Evolutionary conservation across 169 alveolate genomes (phyloP).

Genomic region (Plasmodium gallinaceum): DNA sequence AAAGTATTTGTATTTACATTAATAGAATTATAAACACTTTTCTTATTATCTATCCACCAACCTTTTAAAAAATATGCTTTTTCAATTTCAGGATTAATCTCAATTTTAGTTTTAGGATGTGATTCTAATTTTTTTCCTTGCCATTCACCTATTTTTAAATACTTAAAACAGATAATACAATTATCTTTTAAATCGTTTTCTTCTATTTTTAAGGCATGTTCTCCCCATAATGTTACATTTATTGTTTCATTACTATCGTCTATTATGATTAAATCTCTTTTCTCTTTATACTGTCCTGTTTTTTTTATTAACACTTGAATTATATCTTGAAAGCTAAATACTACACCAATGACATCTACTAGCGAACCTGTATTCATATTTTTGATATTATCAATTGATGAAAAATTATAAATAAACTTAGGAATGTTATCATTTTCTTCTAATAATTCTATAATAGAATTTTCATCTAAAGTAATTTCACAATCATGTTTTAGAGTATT

Average conservation of each 20-base stretch:
- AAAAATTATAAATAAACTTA: slow-evolving; percentile 78
- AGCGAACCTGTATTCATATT: slow-evolving; percentile 76
- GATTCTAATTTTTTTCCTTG: slow-evolving; percentile 85
- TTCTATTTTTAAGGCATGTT: slow-evolving; percentile 51
- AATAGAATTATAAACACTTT: slow-evolving; percentile 14
- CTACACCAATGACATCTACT: slow-evolving; percentile 84
- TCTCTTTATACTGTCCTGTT: slow-evolving; percentile 80
- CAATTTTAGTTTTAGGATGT: slow-evolving; percentile 79
- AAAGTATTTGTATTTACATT: neutral
- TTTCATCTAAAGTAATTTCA: slow-evolving; percentile 83
- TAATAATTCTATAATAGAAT: slow-evolving; percentile 79
- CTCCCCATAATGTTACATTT: slow-evolving; percentile 84
- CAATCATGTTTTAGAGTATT: slow-evolving; percentile 82
- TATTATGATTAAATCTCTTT: slow-evolving; percentile 79
- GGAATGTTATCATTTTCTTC: slow-evolving; percentile 82
- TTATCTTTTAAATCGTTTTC: slow-evolving; percentile 39
- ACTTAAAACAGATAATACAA: slow-evolving; percentile 54
- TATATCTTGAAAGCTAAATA: slow-evolving; percentile 52
- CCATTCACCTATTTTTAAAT: slow-evolving; percentile 84
- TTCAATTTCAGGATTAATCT: slow-evolving; percentile 80
- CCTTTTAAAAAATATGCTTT: slow-evolving; percentile 77
- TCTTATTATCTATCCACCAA: slow-evolving; percentile 84
- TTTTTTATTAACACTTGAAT: slow-evolving; percentile 53
- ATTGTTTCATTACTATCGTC: slow-evolving; percentile 80
- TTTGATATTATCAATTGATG: slow-evolving; percentile 79